Evolutionary conservation across 2,329 filamentous ascomycete species (phyloP).

Genomic region (Biscogniauxia marginata): DNA sequence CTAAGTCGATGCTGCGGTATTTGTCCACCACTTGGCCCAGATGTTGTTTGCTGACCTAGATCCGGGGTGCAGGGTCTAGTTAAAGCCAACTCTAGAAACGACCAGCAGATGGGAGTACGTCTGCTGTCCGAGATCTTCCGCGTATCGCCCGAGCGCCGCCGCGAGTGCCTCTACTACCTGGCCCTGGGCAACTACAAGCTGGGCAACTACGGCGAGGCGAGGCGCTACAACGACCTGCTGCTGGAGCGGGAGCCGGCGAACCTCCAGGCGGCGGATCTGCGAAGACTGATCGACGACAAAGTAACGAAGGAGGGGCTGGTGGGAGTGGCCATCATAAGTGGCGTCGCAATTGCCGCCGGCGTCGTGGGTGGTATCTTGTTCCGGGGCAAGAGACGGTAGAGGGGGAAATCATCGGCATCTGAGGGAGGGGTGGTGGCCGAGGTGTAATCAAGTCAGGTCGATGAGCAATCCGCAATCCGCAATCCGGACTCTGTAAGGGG

Average conservation of each 20-base stretch:
- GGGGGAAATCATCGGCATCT: neutral
- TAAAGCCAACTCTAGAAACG: constrained; percentile 78
- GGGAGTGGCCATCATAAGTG: constrained; percentile 92
- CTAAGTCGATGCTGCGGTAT: too few relatives aligned
- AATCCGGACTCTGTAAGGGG: neutral
- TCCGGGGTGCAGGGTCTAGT: constrained; percentile 71
- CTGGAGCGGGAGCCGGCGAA: constrained; percentile 90
- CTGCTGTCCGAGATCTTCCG: constrained; percentile 97
- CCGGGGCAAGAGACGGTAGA: constrained; percentile 40
- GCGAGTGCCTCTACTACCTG: constrained; percentile 98
- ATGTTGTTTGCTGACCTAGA: constrained; percentile 1
- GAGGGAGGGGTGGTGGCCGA: neutral
- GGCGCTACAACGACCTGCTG: constrained; percentile 90
- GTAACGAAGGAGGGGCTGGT: constrained; percentile 92
- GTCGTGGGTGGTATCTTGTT: constrained; percentile 86
- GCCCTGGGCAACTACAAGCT: constrained; percentile 98
- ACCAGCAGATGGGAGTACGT: constrained; percentile 93
- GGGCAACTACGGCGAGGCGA: constrained; percentile 92
- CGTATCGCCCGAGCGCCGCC: constrained; percentile 83
- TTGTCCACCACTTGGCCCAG: neutral
- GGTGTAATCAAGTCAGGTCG: neutral
- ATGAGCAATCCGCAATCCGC: neutral
- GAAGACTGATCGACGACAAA: constrained; percentile 89
- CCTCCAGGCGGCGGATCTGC: constrained; percentile 83
- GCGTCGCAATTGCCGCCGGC: constrained; percentile 89